Evolutionary conservation across 352 stramenopile species (phyloP).

Genomic region (Phytophthora agathidicida): DNA sequence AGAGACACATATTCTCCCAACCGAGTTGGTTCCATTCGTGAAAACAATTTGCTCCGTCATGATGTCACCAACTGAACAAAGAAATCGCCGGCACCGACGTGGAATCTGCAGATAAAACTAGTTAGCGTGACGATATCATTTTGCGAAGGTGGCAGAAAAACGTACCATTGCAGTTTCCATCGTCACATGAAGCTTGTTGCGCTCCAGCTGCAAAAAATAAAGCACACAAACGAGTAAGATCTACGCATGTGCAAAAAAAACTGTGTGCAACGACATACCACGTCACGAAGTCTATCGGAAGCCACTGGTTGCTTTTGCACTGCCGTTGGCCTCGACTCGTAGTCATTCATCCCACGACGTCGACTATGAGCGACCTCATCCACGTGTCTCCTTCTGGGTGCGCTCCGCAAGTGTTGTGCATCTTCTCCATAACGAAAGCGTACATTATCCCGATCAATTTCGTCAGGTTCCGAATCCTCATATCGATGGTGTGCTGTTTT

Average conservation of each 20-base stretch:
- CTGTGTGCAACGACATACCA: slow-evolving; percentile 25
- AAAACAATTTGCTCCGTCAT: slow-evolving; percentile 83
- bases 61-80: slow-evolving; percentile 71
- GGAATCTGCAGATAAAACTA: slow-evolving; percentile 40
- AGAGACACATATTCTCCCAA: slow-evolving; percentile 77
- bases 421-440: slow-evolving; percentile 19
- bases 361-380: too few relatives aligned
- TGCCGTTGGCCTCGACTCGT: slow-evolving; percentile 4
- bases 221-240: slow-evolving; percentile 7
- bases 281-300: slow-evolving; percentile 15
- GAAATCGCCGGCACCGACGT: slow-evolving; percentile 65
- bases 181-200: slow-evolving; percentile 28
- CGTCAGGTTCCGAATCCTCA: slow-evolving; percentile 5
- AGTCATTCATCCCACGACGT: slow-evolving; percentile 1
- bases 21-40: slow-evolving; percentile 61
- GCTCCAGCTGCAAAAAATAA: slow-evolving; percentile 22
- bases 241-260: not conserved
- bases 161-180: slow-evolving; percentile 39
- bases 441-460: slow-evolving; percentile 5
- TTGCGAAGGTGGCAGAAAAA: not conserved
- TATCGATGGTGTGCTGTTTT: not conserved
- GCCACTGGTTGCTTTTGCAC: slow-evolving; percentile 2
- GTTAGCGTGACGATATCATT: not conserved
- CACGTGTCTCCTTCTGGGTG: not conserved
- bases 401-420: not conserved